Evolutionary conservation across 2,329 filamentous ascomycete species (phyloP), one percentile per base, ranked within the genome.

Genomic region (Penicillium sp.): DNA sequence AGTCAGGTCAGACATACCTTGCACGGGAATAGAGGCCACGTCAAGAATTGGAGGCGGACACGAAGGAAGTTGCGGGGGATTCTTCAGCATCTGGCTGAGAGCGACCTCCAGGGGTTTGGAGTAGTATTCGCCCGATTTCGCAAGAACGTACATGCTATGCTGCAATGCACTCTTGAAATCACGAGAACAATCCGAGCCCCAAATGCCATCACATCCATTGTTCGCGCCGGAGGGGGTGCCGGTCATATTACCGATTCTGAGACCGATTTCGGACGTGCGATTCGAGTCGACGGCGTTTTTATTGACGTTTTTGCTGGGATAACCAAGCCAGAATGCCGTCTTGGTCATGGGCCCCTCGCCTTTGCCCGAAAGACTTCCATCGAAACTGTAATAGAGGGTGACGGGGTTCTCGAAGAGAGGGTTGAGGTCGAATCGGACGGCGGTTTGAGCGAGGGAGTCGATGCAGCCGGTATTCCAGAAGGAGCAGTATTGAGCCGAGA

Each of bases 161-260:
- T 65, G 62, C n/a, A 74, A 52, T 11, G 59, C 46, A 4, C 43
- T 50, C 48, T 69, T 73, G 38, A 75, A 54, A 46, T 71, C 65
- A 5, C 50, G 47, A 1, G 71, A 71, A 54, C 72, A 75, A 22
- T 57, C 47, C 4, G 57, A 32, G 1, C 71, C 70, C 72, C 71
- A 74, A 31, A 75, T 66, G 11, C 69, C 66, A 51, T 75, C 69
- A 45, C 72, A 74, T 39, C 70, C 71, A 60, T 74, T 73, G 43
- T 69, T 72, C 5, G 40, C 45, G 2, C 71, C 70, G 3, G 62
- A 64, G 4, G 70, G 69, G 11, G 62, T 68, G n/a, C 68, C 72
- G 3, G 68, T 72, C 21, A 73, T 24, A 47, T 75, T 74, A 1
- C 71, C 72, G 14, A 74, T 59, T 10, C 72, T 71, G 38, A 75